Conservation (phyloP, 371 early-diverging fungal genomes). For the Thermomucor indicae-seudaticae region DNA sequence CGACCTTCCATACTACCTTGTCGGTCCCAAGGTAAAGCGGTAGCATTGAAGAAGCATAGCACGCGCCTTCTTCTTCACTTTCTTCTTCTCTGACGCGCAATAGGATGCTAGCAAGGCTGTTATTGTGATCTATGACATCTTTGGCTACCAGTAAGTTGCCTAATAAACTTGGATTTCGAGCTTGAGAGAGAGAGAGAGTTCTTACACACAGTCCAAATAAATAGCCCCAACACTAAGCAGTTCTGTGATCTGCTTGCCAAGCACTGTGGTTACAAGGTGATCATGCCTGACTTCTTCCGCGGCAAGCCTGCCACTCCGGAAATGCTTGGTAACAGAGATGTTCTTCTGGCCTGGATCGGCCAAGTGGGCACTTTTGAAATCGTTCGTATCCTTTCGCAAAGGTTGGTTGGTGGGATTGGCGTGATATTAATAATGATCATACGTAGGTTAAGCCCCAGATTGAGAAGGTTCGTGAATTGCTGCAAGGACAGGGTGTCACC, state of each 20-base stretch:
- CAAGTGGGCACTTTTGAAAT: slow-evolving; percentile 33
- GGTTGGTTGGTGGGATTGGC: too few relatives aligned
- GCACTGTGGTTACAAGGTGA: slow-evolving; percentile 53
- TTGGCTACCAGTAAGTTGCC: slow-evolving; percentile 33
- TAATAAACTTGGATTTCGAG: background rate
- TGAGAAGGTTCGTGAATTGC: slow-evolving; percentile 26
- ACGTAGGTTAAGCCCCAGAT: slow-evolving; percentile 27
- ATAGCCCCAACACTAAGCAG: slow-evolving; percentile 51
- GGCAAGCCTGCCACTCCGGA: slow-evolving; percentile 32
- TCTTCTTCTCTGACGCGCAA: background rate
- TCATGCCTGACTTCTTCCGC: slow-evolving; percentile 65
- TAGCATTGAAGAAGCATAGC: background rate
- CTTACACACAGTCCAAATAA: background rate
- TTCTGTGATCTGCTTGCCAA: slow-evolving; percentile 63
- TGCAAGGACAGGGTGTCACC: slow-evolving; percentile 36
- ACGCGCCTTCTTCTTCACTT: too few relatives aligned
- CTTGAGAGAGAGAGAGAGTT: background rate
- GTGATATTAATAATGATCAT: too few relatives aligned
- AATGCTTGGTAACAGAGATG: slow-evolving; percentile 14
- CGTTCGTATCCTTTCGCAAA: slow-evolving; percentile 10
- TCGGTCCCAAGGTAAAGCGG: slow-evolving; percentile 25
- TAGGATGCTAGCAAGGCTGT: slow-evolving; percentile 42
- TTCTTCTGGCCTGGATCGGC: slow-evolving; percentile 31
- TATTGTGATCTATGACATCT: slow-evolving; percentile 48
- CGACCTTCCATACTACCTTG: slow-evolving; percentile 27